A percentile compares a stretch with the other conserved stretches of the same genome.
phyloP scores from a whole-genome alignment of 306 rosid genomes.

The Vigna trinervia region DNA sequence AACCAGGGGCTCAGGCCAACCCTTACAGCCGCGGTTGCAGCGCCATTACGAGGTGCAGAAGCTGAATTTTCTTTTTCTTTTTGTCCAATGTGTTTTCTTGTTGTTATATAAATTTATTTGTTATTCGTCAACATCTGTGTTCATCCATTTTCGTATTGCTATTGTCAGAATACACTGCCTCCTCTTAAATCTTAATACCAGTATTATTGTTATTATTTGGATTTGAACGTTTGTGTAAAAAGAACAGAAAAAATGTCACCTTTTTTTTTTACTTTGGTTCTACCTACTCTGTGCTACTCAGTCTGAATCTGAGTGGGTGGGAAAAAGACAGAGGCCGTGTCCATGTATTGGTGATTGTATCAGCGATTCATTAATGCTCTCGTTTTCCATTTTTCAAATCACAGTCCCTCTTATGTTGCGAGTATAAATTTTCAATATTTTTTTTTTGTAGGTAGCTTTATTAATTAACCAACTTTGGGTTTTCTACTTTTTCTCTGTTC shows the following conservation, averaged over 20 bases:
- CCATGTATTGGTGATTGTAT: slow-evolving; percentile 29
- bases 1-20: slow-evolving; percentile 83
- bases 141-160: not conserved
- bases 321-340: slow-evolving; percentile 1
- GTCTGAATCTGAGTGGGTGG: slow-evolving; percentile 14
- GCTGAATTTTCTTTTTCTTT: slow-evolving; percentile 45
- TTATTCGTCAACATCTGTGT: slow-evolving; percentile 27
- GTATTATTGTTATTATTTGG: not conserved
- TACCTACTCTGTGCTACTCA: not conserved
- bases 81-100: slow-evolving; percentile 45
- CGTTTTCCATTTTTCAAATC: slow-evolving; percentile 17
- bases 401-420: not conserved
- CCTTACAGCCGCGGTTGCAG: slow-evolving; percentile 95
- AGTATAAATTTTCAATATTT: too few relatives aligned
- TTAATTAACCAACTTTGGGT: too few relatives aligned
- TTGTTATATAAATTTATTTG: slow-evolving; percentile 34
- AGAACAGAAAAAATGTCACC: not conserved
- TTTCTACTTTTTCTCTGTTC: not conserved
- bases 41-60: slow-evolving; percentile 93
- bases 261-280: not conserved
- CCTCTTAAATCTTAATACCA: not conserved
- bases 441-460: too few relatives aligned
- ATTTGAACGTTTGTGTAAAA: slow-evolving; percentile 25
- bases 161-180: not conserved
- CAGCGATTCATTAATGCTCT: slow-evolving; percentile 6